Evolutionary conservation across 371 early-diverging fungal genomes (phyloP).

Genomic region (Circinella umbellata): DNA sequence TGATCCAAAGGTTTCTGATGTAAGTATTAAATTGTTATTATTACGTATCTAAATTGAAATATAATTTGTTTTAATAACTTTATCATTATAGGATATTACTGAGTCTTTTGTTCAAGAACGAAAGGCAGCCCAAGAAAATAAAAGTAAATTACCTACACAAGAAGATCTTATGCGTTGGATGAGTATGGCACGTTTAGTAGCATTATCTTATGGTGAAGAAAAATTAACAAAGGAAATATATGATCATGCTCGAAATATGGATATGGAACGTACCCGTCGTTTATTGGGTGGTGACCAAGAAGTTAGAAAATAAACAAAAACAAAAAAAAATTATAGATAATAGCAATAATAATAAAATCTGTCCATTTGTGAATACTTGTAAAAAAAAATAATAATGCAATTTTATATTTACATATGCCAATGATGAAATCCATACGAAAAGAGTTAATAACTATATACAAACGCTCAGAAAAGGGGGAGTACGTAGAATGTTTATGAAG

Average conservation of each 20-base stretch:
- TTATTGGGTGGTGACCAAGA: neutral
- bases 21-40: constrained; percentile 19
- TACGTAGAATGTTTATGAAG: no score
- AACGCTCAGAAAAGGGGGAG: no score
- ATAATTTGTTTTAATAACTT: neutral
- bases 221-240: constrained; percentile 37
- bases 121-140: constrained; percentile 46
- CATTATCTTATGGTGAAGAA: constrained; percentile 47
- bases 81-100: constrained; percentile 55
- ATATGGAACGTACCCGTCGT: constrained; percentile 19
- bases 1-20: constrained; percentile 59
- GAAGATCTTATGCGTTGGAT: constrained; percentile 55
- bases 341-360: neutral
- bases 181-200: constrained; percentile 38
- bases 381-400: no score
- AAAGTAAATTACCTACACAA: constrained; percentile 36
- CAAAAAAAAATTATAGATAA: neutral
- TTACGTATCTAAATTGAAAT: neutral
- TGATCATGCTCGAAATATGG: constrained; percentile 40
- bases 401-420: no score
- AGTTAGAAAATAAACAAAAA: neutral
- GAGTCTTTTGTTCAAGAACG: constrained; percentile 57
- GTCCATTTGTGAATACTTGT: no score
- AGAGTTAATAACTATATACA: no score
- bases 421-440: no score